A percentile compares a stretch with the other conserved stretches of the same genome.
These are phyloP conservation scores for Colletotrichum truncatum DNA, from an alignment of 2,329 filamentous ascomycete genomes.

Conservation along the genomic window DNA sequence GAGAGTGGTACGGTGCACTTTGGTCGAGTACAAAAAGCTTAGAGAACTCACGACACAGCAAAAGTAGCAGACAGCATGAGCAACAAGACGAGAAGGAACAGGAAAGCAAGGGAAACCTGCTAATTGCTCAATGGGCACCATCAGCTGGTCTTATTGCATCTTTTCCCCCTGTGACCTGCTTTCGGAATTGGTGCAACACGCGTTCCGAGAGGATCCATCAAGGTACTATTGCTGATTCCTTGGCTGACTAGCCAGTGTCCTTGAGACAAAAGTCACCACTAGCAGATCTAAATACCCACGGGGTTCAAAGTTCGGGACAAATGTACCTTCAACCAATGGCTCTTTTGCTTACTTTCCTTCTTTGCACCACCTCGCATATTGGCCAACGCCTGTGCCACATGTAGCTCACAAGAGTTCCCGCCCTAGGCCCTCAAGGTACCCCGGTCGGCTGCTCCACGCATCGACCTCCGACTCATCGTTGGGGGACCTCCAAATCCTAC, in stretches of 20 bases:
- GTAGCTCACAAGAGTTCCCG: neutral
- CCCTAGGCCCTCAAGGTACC: slow-evolving; percentile 18
- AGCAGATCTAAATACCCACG: neutral
- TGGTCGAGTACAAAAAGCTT: neutral
- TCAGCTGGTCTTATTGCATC: slow-evolving; percentile 24
- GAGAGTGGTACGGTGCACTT: neutral
- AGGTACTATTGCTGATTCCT: slow-evolving; percentile 17
- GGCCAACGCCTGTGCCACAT: slow-evolving; percentile 11
- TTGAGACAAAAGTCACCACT: neutral
- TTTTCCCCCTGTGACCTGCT: neutral
- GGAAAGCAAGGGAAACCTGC: neutral
- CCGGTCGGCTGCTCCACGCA: neutral
- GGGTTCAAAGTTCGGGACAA: neutral
- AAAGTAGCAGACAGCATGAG: neutral
- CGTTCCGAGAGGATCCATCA: slow-evolving; percentile 18
- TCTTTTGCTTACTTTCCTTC: neutral
- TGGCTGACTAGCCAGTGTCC: neutral
- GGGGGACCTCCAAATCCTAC: neutral
- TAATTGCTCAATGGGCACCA: neutral
- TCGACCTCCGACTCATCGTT: neutral
- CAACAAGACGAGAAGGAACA: neutral
- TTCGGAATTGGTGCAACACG: neutral
- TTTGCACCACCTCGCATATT: neutral
- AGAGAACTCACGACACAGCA: neutral
- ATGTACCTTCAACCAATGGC: neutral